A percentile compares a stretch with the other conserved stretches of the same genome.
Conservation (phyloP, 306 rosid genomes). For the Cicer bijugum region DNA sequence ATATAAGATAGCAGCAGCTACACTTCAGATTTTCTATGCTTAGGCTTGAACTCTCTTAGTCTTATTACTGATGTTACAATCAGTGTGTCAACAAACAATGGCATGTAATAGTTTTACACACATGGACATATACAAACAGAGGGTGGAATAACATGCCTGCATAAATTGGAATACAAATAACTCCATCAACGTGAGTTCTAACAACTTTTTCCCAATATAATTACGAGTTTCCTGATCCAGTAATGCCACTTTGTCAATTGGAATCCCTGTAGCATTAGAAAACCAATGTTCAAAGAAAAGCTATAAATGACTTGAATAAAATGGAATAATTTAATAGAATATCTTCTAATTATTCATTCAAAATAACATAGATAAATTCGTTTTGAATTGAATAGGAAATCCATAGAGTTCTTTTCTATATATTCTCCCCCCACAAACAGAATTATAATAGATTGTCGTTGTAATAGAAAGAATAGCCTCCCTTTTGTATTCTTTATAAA, state of each 20-base stretch:
- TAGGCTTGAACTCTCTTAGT: constrained; percentile 9
- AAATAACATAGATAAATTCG: constrained; percentile 1
- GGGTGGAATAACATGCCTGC: constrained; percentile 70
- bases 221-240: constrained; percentile 86
- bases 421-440: not conserved
- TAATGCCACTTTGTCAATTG: constrained; percentile 87
- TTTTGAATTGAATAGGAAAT: constrained; percentile 4
- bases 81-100: constrained; percentile 34
- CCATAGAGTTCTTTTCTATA: constrained; percentile 12
- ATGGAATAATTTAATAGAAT: constrained; percentile 4
- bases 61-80: constrained; percentile 9
- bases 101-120: constrained; percentile 25
- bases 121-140: constrained; percentile 14
- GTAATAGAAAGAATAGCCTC: constrained; percentile 28
- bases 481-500: constrained; percentile 17
- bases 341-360: constrained; percentile 23
- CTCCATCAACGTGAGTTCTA: constrained; percentile 86
- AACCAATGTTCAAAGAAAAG: constrained; percentile 38
- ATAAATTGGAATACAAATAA: constrained; percentile 78
- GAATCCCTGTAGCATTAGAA: constrained; percentile 71
- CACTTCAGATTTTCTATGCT: constrained; percentile 27
- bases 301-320: constrained; percentile 24
- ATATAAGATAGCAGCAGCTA: constrained; percentile 23
- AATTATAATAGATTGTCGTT: constrained; percentile 14
- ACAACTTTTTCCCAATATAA: constrained; percentile 79